Evolutionary conservation across 31 red algal genomes (phyloP), one percentile per base, ranked within the genome.

Genomic region (Asparagopsis taxiformis): DNA sequence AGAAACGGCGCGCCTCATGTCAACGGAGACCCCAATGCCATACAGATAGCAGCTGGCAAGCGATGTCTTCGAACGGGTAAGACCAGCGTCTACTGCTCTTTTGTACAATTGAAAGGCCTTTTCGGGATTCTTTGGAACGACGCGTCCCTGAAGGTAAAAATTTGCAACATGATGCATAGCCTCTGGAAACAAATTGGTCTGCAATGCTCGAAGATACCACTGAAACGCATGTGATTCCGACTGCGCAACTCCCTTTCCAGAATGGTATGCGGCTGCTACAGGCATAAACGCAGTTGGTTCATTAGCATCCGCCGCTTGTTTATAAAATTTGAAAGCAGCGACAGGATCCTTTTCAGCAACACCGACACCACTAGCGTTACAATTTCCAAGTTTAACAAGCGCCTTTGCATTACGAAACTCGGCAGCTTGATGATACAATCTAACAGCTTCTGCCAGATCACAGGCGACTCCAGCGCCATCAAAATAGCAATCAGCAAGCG

Each of bases 81-180:
- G 32, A 25, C 49, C 59, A 19, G 20, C 15, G 41, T 35, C 37
- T 16, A 71, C 72, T 2, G 72, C 72, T 2, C 51, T 59, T 41
- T 35, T 24, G 31, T 77, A 87, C 21, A 56, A 76, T 15, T 53
- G 6, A 13, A 71, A 48, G 2, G 83, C 83, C 21, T 50, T 19
- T 30, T 61, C 33, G 21, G 25, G 31, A 52, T 78, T 44, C 32
- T 63, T 70, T 3, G 35, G 33, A 33, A 62, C 65, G 32, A 62
- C 72, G 1, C 38, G 26, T 16, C 83, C 83, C 23, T 72, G n/a
- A 29, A 43, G 49, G 33, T 87, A 78, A 35, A 70, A 55, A n/a
- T 55, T 35, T 19, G 64, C 83, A n/a, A 87, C 59, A 29, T 20
- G 49, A 41, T 70, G 54, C 72, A 63, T 71, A 39, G 62, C 62